Percentiles rank a stretch among this genome's conserved stretches.
phyloP scores from a whole-genome alignment of 768 basidiomycete species.

The Cyclocybe aegerita region DNA sequence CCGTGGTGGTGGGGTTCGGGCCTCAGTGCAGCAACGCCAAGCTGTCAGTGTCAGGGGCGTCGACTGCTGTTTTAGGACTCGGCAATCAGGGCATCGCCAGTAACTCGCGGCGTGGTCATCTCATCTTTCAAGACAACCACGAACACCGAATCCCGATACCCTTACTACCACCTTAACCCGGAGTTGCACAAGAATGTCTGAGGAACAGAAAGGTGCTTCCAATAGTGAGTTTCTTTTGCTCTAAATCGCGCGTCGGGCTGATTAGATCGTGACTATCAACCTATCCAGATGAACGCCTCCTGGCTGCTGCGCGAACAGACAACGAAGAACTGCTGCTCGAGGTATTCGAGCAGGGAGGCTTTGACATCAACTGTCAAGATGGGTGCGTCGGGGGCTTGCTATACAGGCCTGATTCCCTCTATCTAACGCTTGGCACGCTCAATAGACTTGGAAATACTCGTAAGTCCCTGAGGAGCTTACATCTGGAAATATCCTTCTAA shows the following conservation, averaged over 20 bases:
- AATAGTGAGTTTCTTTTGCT: conserved; percentile 10
- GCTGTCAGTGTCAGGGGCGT: too few species aligned
- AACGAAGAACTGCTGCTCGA: conserved; percentile 67
- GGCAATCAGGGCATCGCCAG: too few species aligned
- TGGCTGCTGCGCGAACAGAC: conserved; percentile 73
- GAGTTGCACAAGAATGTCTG: conserved; percentile 1
- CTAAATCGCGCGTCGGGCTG: neutral
- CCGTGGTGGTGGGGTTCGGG: too few species aligned
- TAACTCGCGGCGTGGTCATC: too few species aligned
- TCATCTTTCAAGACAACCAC: neutral
- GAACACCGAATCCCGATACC: neutral
- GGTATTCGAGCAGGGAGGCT: conserved; percentile 52
- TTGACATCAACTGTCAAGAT: conserved; percentile 77
- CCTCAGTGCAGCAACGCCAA: too few species aligned
- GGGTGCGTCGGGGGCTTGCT: conserved; percentile 50
- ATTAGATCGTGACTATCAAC: neutral
- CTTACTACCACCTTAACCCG: neutral
- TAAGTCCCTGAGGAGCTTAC: conserved; percentile 30
- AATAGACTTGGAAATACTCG: conserved; percentile 76
- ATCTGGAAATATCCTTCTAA: conserved; percentile 17
- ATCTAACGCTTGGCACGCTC: neutral
- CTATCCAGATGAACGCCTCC: conserved; percentile 62
- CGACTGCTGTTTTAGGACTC: too few species aligned
- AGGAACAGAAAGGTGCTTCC: conserved; percentile 14
- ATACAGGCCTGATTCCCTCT: neutral